phyloP scores from a whole-genome alignment of 192 early-diverging fungal species.

The Backusella mclennaniae region DNA sequence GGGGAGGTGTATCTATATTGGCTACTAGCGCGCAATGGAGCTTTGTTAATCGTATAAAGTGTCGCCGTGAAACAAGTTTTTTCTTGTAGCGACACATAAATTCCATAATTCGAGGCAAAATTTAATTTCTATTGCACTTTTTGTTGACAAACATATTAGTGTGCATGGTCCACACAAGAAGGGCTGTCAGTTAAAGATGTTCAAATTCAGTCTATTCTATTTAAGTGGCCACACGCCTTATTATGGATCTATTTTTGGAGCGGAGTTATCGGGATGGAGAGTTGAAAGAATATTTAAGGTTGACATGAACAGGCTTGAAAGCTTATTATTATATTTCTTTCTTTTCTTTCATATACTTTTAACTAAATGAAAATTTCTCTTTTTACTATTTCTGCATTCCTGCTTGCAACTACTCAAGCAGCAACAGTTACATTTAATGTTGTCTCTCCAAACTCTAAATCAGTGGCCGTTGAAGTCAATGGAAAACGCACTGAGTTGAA shows the following conservation, averaged over 20 bases:
- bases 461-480: slow-evolving; percentile 33
- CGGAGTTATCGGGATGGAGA: background rate
- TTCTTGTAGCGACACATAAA: background rate
- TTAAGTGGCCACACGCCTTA: background rate
- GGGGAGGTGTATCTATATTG: background rate
- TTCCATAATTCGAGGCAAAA: background rate
- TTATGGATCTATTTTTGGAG: background rate
- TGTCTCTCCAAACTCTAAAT: slow-evolving; percentile 33
- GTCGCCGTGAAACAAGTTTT: background rate
- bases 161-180: background rate
- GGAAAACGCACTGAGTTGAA: slow-evolving; percentile 27
- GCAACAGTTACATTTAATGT: slow-evolving; percentile 37
- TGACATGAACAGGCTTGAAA: background rate
- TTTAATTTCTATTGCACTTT: background rate
- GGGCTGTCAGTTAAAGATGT: background rate
- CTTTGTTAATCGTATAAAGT: background rate
- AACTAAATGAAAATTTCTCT: background rate
- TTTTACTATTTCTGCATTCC: slow-evolving; percentile 15
- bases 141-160: background rate
- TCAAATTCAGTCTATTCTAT: background rate
- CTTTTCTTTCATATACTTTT: background rate
- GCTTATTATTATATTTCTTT: background rate
- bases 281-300: background rate
- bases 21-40: background rate
- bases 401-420: slow-evolving; percentile 26